These are phyloP conservation scores for Drosera capensis DNA, from an alignment of 148 eudicot genomes.

Conservation along the genomic window DNA sequence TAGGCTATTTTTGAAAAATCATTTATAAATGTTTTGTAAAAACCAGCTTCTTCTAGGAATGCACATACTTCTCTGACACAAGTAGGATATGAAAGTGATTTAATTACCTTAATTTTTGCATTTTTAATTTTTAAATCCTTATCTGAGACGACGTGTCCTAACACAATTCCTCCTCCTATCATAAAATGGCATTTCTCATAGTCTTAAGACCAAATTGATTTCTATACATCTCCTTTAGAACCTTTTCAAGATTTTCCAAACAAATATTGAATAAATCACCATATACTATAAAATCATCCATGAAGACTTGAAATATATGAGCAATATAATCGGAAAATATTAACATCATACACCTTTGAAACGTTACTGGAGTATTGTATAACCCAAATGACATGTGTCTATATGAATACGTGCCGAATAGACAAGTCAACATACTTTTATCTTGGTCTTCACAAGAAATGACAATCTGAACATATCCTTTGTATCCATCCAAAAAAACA, in stretches of 20 bases:
- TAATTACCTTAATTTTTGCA: not conserved
- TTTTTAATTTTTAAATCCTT: not conserved
- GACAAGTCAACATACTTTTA: no score
- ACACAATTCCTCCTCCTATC: no score
- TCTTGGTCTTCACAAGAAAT: no score
- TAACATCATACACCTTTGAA: not conserved
- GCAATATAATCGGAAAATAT: not conserved
- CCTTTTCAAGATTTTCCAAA: not conserved
- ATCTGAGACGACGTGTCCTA: not conserved
- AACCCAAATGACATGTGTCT: not conserved
- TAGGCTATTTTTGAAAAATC: not conserved
- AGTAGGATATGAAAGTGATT: not conserved
- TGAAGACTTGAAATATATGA: no score
- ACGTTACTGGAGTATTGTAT: not conserved
- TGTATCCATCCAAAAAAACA: no score
- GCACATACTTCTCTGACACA: not conserved
- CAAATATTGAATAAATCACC: not conserved
- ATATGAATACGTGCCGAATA: no score
- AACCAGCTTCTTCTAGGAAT: not conserved
- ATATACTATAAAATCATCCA: not conserved
- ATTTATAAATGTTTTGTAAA: no score
- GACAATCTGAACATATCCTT: no score
- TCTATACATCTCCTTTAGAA: not conserved
- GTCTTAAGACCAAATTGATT: not conserved
- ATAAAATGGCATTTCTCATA: not conserved